phyloP scores from a whole-genome alignment of 2,329 filamentous ascomycete species.

The Magnaporthiopsis incrustans region DNA sequence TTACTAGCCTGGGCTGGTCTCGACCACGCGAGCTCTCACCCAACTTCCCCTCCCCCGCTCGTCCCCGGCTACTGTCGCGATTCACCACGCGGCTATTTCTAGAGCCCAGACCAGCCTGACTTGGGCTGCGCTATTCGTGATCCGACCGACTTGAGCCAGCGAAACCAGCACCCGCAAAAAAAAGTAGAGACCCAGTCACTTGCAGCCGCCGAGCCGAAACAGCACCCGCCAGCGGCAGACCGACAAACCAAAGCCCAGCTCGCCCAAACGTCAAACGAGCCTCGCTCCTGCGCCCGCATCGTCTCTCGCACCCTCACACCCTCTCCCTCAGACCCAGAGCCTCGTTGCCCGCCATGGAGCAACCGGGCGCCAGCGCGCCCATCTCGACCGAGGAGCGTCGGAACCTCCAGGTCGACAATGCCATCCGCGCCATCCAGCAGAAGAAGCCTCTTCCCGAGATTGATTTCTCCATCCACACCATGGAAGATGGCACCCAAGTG shows the following conservation, averaged over 20 bases:
- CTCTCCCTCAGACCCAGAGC: constrained; percentile 3
- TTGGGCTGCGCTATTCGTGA: not conserved
- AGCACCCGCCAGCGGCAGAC: not conserved
- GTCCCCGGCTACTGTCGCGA: not conserved
- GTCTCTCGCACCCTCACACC: not conserved
- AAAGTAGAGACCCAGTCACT: not conserved
- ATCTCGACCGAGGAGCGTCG: constrained; percentile 35
- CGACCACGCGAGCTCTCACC: not conserved
- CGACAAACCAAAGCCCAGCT: not conserved
- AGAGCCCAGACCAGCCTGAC: not conserved
- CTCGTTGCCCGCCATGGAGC: constrained; percentile 36
- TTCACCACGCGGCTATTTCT: not conserved
- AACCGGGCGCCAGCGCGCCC: constrained; percentile 31
- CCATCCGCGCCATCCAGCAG: constrained; percentile 82
- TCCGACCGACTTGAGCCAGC: not conserved
- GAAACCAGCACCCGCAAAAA: not conserved
- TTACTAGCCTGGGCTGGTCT: not conserved
- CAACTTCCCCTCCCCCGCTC: not conserved
- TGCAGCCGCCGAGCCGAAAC: not conserved
- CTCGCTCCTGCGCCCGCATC: not conserved
- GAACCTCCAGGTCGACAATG: constrained; percentile 70
- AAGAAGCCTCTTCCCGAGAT: constrained; percentile 97
- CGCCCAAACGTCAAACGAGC: not conserved
- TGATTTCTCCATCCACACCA: constrained; percentile 95
- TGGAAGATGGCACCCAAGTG: constrained; percentile 95